These are phyloP conservation scores for Alloteropsis semialata DNA, from an alignment of 176 grass and related monocot genomes.

Conservation along the genomic window DNA sequence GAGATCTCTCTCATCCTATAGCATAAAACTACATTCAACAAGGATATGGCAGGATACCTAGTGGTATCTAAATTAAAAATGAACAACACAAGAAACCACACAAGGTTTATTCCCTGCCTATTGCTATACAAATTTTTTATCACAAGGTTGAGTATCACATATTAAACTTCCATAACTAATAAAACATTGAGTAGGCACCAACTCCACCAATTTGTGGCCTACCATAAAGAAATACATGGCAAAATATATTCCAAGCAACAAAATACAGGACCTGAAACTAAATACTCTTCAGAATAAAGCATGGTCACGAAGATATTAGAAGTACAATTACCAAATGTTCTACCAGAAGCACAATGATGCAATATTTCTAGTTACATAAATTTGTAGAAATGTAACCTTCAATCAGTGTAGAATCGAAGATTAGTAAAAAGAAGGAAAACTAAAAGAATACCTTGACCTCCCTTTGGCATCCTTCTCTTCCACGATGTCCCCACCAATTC, in stretches of 20 bases:
- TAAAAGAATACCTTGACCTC: conserved; percentile 56
- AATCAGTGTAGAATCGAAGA: background rate
- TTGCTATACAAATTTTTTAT: background rate
- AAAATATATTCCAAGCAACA: conserved; percentile 6
- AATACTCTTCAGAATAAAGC: background rate
- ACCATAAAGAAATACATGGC: conserved; percentile 2
- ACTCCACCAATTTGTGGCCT: background rate
- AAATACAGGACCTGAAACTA: background rate
- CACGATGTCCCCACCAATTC: conserved; percentile 36
- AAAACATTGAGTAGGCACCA: background rate
- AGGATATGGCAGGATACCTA: background rate
- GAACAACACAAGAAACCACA: background rate
- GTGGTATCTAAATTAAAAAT: background rate
- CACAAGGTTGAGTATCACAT: background rate
- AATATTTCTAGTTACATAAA: background rate
- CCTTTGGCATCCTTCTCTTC: conserved; percentile 59
- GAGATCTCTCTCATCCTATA: background rate
- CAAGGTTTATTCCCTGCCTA: background rate
- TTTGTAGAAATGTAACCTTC: background rate
- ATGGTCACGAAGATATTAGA: background rate
- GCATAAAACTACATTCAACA: background rate
- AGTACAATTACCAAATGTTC: background rate
- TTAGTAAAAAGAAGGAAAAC: background rate
- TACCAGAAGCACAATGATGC: background rate
- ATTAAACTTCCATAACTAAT: background rate